Conservation (phyloP, 2,329 filamentous ascomycete species). For the Phaeosphaeria sp. region DNA sequence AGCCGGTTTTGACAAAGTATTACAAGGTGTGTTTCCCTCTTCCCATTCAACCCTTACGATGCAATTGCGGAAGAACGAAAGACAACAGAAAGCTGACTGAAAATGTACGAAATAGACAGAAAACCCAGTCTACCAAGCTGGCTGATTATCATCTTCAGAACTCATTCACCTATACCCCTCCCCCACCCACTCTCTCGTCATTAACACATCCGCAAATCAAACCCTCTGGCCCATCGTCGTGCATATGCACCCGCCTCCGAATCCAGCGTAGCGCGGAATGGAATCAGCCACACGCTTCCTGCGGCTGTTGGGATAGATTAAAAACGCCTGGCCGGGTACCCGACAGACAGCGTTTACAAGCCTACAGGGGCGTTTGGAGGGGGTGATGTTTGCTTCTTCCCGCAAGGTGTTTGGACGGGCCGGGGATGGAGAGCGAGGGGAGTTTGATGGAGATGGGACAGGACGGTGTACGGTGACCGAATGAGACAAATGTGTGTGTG, state of each 20-base stretch:
- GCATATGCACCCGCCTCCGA: neutral
- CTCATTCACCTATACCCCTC: too few species aligned
- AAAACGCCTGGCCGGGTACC: neutral
- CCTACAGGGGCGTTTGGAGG: too few species aligned
- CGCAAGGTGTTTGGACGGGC: neutral
- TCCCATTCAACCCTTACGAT: too few species aligned
- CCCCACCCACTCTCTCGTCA: too few species aligned
- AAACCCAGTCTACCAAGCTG: conserved; percentile 14
- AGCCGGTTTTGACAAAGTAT: conserved; percentile 15
- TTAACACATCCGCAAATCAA: too few species aligned
- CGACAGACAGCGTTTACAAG: too few species aligned
- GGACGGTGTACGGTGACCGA: neutral
- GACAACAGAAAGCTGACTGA: conserved; percentile 2
- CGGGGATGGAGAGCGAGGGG: neutral
- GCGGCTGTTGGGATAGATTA: neutral
- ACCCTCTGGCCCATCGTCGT: too few species aligned
- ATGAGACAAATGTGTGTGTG: too few species aligned
- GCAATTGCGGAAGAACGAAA: conserved; percentile 10
- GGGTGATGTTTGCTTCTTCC: neutral
- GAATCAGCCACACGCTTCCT: neutral
- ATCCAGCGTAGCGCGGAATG: neutral
- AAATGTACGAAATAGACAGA: conserved; percentile 5
- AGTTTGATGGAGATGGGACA: too few species aligned
- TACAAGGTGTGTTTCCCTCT: neutral
- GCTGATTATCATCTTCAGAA: conserved; percentile 1